Evolutionary conservation across 225 moss, liverwort and hornwort genomes (phyloP), one percentile per base, ranked within the genome.

Genomic region (Sphagnum contortum): DNA sequence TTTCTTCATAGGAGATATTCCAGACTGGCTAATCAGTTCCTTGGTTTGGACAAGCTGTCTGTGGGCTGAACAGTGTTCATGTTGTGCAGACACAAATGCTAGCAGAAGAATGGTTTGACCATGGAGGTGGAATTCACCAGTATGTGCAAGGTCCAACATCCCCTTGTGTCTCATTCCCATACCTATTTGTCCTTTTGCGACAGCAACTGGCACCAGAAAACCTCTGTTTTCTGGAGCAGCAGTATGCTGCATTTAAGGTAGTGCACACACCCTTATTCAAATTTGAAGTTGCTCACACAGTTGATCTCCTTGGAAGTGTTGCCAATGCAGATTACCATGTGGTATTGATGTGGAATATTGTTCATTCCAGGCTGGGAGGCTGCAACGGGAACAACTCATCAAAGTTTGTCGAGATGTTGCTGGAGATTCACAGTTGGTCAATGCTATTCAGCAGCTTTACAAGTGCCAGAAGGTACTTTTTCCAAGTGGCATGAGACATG

Each of bases 401-500:
- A 65, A 71, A 52, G 57, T 64, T 12, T 69, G 79, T 0, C 76
- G 83, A 55, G 14, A 48, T 61, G 69, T 73, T 68, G 83, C 79
- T 58, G 83, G 83, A 55, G 83, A 74, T 62, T 59, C 76, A 12
- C 61, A 69, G 10, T 54, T 83, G 57, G 56, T 79, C n/a, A 73
- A 76, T 74, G 83, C 83, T 45, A 83, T 83, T 64, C 72, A 74
- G 64, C 65, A 79, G 45, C 83, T 83, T 2, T 76, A 83, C 57
- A 76, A 73, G 68, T 73, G 72, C 71, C 74, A 83, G 83, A 79
- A 52, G 6, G 52, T 9, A 52, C 7, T 5, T 5, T 6, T 5
- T 52, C 9, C 9, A 9, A 44, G 9, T 65, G 14, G 44, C 5
- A 2, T 44, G 57, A 12, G 45, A 3, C 48, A 12, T 5, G 14